Evolutionary conservation across 2,329 filamentous ascomycete genomes (phyloP), one percentile per base, ranked within the genome.

Genomic region (Aureobasidium sp.): DNA sequence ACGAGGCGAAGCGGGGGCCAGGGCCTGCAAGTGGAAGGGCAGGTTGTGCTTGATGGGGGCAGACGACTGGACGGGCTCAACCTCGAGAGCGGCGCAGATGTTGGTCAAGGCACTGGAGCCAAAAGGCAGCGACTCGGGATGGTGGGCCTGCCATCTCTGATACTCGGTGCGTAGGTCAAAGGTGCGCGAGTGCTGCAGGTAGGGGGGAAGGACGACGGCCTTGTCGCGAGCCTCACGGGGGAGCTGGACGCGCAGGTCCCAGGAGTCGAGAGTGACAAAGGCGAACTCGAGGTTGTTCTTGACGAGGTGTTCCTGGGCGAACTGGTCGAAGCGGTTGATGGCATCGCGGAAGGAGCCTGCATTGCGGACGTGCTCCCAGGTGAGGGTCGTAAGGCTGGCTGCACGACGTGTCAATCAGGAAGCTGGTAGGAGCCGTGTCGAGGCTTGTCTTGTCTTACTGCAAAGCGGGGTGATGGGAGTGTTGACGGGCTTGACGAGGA

Each of bases 41-140:
- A 98, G 79, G 69, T 97, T 97, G 70, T 97, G 93, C 74, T 97
- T 98, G 74, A 98, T 97, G 39, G 93, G 93, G 54, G 93, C 91
- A 66, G 90, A 97, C 10, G 90, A 91, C 73, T 97, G 90, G 32
- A 98, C 90, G 53, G 94, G 90, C 72, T 98, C 93, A 42, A 98
- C 93, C 73, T 98, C 93, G 51, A 98, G 84, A 52, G 93, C 93
- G 59, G 93, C 93, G 75, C 93, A 98, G 69, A 98, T 98, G 72
- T 97, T 97, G 63, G 90, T 86, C 60, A 98, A 79, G 70, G 93
- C 94, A 55, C 89, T 95, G 45, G 93, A 91, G 16, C 91, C 93
- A 66, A 97, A 98, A 2, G 93, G 91, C 52, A 98, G 80, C 54
- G 91, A 96, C 74, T 98, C 93, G 34, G 93, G 93, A 66, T 98